A percentile compares a stretch with the other conserved stretches of the same genome.
Evolutionary conservation across 2,329 filamentous ascomycete genomes (phyloP).

Genomic region (Neopestalotiopsis sp.): DNA sequence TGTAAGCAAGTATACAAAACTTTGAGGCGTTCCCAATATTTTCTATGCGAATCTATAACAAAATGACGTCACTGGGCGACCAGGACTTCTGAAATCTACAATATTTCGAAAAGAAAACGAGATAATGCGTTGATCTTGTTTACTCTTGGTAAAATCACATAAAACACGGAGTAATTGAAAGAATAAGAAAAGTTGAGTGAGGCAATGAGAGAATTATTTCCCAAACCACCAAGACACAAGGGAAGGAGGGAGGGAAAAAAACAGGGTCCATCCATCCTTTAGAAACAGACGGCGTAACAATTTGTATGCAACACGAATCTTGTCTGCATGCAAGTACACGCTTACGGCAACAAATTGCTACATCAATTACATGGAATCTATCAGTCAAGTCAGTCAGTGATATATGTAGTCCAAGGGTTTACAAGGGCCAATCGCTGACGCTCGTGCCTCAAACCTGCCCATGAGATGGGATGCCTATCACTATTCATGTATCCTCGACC

Average conservation of each 20-base stretch:
- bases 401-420: not conserved
- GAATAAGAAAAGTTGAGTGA: not conserved
- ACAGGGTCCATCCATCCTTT: constrained; percentile 2
- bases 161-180: not conserved
- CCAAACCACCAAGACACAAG: not conserved
- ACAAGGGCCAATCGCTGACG: not conserved
- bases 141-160: not conserved
- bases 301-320: not conserved
- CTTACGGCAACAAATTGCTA: not conserved
- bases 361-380: not conserved
- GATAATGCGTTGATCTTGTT: not conserved
- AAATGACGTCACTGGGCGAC: constrained; percentile 17
- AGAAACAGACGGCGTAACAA: not conserved
- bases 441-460: not conserved
- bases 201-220: not conserved
- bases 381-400: not conserved
- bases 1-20: not conserved
- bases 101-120: not conserved
- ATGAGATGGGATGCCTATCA: not conserved
- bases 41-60: not conserved
- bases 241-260: not conserved
- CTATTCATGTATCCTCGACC: not conserved
- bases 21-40: not conserved
- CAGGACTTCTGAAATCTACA: not conserved
- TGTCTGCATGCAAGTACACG: not conserved